These are phyloP conservation scores for Perilla frutescens DNA, from an alignment of 257 asterid genomes.

Conservation along the genomic window DNA sequence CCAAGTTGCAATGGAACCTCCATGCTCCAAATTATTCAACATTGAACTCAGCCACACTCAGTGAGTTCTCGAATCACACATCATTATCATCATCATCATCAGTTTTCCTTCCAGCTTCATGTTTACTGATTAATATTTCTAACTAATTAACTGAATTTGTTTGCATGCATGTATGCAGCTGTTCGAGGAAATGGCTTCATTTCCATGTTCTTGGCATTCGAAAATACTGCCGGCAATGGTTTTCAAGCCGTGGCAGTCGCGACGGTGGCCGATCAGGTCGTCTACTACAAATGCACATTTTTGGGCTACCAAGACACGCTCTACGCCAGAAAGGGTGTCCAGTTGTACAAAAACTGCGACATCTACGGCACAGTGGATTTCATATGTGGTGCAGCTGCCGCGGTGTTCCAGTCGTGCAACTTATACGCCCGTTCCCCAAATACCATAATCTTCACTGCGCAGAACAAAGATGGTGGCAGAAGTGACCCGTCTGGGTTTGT, in stretches of 20 bases:
- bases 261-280: neutral
- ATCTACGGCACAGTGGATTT: conserved; percentile 14
- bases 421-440: neutral
- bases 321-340: neutral
- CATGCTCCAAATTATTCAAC: too few species aligned
- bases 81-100: too few species aligned
- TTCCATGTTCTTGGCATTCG: neutral
- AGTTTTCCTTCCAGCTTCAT: too few species aligned
- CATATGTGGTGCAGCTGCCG: neutral
- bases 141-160: too few species aligned
- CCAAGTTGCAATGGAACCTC: too few species aligned
- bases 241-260: neutral
- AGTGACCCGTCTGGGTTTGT: neutral
- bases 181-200: neutral
- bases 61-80: too few species aligned
- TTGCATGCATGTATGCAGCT: too few species aligned
- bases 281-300: neutral
- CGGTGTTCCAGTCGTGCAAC: conserved; percentile 9
- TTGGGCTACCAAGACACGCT: neutral
- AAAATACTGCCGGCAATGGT: conserved; percentile 12
- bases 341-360: conserved; percentile 12
- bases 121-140: too few species aligned
- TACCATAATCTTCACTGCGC: neutral
- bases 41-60: too few species aligned
- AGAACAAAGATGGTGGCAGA: neutral